phyloP scores from a whole-genome alignment of 805 yeast genomes.

The Ogataea dorogensis region DNA sequence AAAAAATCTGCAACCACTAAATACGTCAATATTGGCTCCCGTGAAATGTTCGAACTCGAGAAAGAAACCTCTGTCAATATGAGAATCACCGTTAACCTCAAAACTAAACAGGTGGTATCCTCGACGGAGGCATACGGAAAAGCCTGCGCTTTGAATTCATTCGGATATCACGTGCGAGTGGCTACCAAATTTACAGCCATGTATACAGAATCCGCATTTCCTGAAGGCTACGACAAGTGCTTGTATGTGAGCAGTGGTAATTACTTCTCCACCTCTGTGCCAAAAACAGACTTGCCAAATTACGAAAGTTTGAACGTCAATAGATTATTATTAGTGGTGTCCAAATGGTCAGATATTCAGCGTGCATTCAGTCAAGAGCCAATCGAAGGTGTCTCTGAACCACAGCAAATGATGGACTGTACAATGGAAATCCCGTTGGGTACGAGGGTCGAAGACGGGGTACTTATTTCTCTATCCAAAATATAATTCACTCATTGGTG shows the following conservation, averaged over 20 bases:
- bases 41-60: conserved; percentile 54
- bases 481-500: conserved; percentile 12
- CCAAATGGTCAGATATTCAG: conserved; percentile 59
- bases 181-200: conserved; percentile 59
- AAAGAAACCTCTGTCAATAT: conserved; percentile 73
- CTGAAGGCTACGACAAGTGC: conserved; percentile 68
- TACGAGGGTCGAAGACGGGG: conserved; percentile 68
- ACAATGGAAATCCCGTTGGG: conserved; percentile 49
- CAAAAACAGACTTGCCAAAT: conserved; percentile 11
- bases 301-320: conserved; percentile 5
- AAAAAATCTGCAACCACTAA: conserved; percentile 59
- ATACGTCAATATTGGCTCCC: conserved; percentile 73
- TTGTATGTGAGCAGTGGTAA: conserved; percentile 68
- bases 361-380: conserved; percentile 52
- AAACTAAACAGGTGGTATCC: conserved; percentile 61
- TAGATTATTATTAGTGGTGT: conserved; percentile 52
- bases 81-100: conserved; percentile 75
- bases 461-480: conserved; percentile 54
- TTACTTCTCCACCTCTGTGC: conserved; percentile 41
- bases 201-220: conserved; percentile 66
- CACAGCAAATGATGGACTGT: conserved; percentile 70
- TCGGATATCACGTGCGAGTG: conserved; percentile 74
- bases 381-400: conserved; percentile 52
- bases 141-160: conserved; percentile 57
- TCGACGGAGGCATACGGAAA: conserved; percentile 69